Evolutionary conservation across 148 eudicot species (phyloP).

Genomic region (Bassia scoparia): DNA sequence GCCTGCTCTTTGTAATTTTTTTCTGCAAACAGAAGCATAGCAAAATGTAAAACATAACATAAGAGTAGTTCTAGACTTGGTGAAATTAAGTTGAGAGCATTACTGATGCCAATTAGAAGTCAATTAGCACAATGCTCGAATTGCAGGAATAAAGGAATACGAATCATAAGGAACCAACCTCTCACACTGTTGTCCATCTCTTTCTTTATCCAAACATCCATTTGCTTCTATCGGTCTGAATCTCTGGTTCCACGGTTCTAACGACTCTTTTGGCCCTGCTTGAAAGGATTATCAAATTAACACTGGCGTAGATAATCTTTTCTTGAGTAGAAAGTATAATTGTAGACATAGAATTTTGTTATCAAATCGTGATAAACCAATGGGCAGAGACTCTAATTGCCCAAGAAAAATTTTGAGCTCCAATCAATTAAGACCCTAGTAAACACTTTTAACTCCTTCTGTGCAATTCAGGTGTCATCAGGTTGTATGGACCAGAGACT

Average conservation of each 20-base stretch:
- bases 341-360: too few species aligned
- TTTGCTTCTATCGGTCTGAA: constrained; percentile 53
- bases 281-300: too few species aligned
- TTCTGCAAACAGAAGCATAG: constrained; percentile 37
- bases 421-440: too few species aligned
- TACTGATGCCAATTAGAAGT: neutral
- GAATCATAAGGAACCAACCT: constrained; percentile 41
- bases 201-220: constrained; percentile 60
- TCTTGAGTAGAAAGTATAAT: too few species aligned
- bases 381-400: too few species aligned
- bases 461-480: too few species aligned
- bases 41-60: neutral
- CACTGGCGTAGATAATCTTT: too few species aligned
- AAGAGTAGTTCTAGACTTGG: neutral
- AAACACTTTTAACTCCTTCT: too few species aligned
- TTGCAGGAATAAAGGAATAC: neutral
- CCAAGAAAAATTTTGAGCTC: too few species aligned
- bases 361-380: too few species aligned
- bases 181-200: constrained; percentile 52
- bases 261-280: constrained; percentile 50
- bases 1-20: constrained; percentile 48
- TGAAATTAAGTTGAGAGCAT: neutral
- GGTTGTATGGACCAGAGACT: too few species aligned
- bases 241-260: constrained; percentile 55
- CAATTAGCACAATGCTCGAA: neutral